Evolutionary conservation across 345 rosid species (phyloP).

Genomic region (Brassica juncea): DNA sequence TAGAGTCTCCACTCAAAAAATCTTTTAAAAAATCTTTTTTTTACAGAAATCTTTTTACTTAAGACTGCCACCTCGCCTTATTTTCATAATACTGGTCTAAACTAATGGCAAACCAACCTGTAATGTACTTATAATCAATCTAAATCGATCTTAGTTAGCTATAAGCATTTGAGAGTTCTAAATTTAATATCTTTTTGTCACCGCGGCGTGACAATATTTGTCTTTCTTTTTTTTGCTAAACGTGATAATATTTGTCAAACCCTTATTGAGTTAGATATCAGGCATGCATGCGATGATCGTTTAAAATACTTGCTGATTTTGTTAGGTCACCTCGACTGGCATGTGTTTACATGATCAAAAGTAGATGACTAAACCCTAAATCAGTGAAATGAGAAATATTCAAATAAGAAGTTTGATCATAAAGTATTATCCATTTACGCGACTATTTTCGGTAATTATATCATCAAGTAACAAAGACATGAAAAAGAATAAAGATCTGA

Average conservation of each 20-base stretch:
- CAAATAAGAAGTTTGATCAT: neutral
- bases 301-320: constrained; percentile 1
- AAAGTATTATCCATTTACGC: neutral
- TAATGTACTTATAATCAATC: neutral
- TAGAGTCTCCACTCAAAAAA: neutral
- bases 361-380: neutral
- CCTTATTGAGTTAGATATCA: neutral
- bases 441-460: neutral
- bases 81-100: neutral
- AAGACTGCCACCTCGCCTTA: too few species aligned
- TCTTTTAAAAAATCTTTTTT: too few species aligned
- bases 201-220: neutral
- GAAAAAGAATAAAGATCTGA: constrained; percentile 2
- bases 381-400: neutral
- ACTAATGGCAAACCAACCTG: neutral
- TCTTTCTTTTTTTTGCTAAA: neutral
- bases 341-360: neutral
- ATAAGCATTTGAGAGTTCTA: neutral
- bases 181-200: neutral
- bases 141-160: neutral
- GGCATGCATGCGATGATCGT: constrained; percentile 7
- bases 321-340: neutral
- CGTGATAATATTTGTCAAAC: neutral
- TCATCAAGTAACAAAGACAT: constrained; percentile 9
- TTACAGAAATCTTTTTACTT: neutral